phyloP scores from a whole-genome alignment of 352 stramenopile species.

The Phytophthora pistaciae region DNA sequence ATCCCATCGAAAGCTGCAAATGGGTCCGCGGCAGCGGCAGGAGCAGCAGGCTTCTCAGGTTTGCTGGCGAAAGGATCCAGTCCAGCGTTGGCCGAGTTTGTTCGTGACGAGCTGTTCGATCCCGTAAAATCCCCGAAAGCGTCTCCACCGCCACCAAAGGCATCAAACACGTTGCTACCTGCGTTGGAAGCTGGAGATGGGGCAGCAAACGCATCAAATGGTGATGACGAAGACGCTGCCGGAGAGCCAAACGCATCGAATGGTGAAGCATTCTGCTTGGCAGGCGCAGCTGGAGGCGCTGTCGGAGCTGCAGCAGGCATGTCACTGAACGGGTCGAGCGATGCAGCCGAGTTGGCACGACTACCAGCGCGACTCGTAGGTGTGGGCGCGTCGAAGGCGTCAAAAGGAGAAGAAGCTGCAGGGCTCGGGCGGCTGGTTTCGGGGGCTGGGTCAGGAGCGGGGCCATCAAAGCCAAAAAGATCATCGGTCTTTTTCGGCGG shows the following conservation, averaged over 20 bases:
- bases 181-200: conserved; percentile 26
- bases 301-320: conserved; percentile 25
- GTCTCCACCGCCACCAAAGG: conserved; percentile 44
- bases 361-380: conserved; percentile 27
- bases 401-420: conserved; percentile 44
- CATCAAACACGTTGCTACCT: conserved; percentile 43
- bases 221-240: conserved; percentile 16
- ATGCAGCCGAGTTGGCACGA: conserved; percentile 28
- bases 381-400: conserved; percentile 47
- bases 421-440: conserved; percentile 22
- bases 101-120: conserved; percentile 34
- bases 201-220: conserved; percentile 50
- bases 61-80: conserved; percentile 41
- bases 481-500: conserved; percentile 50
- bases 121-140: conserved; percentile 45
- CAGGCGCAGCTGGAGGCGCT: conserved; percentile 4
- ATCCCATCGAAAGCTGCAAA: conserved; percentile 78
- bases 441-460: conserved; percentile 35
- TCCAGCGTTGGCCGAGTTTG: conserved; percentile 40
- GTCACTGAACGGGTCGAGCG: conserved; percentile 51
- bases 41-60: conserved; percentile 18
- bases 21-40: conserved; percentile 42
- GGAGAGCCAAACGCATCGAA: conserved; percentile 55
- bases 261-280: conserved; percentile 32
- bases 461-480: conserved; percentile 65